Conservation (phyloP, 495 filamentous ascomycete species). For the Penicillium macrosclerotiorum region DNA sequence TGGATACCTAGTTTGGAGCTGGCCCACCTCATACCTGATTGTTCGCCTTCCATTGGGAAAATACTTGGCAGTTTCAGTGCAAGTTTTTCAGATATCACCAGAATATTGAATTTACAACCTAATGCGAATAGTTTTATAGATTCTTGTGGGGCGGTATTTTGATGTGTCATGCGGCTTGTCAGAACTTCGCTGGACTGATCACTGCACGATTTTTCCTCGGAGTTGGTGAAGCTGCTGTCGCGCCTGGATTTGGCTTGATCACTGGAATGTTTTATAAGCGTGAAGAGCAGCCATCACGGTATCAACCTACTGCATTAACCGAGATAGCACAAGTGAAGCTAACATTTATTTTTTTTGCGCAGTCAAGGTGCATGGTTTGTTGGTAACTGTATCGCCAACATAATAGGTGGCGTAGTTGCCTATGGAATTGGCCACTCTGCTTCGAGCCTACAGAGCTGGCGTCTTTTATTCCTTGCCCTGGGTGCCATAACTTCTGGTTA, state of each 20-base stretch:
- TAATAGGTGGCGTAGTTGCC: constrained; percentile 54
- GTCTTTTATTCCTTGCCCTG: constrained; percentile 41
- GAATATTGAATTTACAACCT: background rate
- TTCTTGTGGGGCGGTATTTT: constrained; percentile 24
- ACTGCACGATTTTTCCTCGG: constrained; percentile 43
- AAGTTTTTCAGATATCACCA: background rate
- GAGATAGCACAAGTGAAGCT: constrained; percentile 8
- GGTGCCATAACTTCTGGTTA: constrained; percentile 39
- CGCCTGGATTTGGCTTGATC: constrained; percentile 44
- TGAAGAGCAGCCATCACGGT: constrained; percentile 51
- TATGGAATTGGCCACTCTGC: constrained; percentile 50
- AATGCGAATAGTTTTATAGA: background rate
- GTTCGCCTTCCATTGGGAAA: constrained; percentile 53
- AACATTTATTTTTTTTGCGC: constrained; percentile 20
- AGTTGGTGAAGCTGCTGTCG: constrained; percentile 19
- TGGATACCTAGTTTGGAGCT: constrained; percentile 49
- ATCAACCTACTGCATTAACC: background rate
- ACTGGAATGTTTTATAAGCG: constrained; percentile 55
- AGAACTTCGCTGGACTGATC: constrained; percentile 44
- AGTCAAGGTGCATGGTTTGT: constrained; percentile 39
- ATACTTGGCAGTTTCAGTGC: constrained; percentile 34
- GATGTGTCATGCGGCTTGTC: constrained; percentile 40
- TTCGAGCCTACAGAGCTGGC: constrained; percentile 39
- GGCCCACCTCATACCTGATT: constrained; percentile 49
- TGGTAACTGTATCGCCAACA: constrained; percentile 39